phyloP scores from a whole-genome alignment of 805 yeast species.

The Wickerhamiella kazuoi region DNA sequence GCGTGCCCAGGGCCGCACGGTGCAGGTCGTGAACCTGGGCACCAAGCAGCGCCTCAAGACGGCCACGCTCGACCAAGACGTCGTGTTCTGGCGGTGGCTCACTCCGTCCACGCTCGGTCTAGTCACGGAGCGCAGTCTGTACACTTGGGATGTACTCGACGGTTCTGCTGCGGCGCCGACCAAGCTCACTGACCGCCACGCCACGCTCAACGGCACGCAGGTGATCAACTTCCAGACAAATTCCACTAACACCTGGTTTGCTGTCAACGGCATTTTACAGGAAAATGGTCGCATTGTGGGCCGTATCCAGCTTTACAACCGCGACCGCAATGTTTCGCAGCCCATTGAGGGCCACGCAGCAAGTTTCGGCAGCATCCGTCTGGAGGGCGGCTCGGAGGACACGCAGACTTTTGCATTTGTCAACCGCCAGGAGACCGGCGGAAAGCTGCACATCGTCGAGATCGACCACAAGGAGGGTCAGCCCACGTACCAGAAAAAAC shows the following conservation, averaged over 20 bases:
- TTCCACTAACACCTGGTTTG: constrained; percentile 74
- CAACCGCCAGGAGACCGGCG: constrained; percentile 68
- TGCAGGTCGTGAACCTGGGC: constrained; percentile 76
- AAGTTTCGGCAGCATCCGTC: constrained; percentile 56
- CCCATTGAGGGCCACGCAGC: constrained; percentile 97
- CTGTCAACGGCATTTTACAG: constrained; percentile 86
- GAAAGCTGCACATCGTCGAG: constrained; percentile 80
- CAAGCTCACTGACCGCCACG: constrained; percentile 68
- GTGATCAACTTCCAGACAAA: constrained; percentile 81
- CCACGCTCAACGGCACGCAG: constrained; percentile 56
- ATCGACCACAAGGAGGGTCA: constrained; percentile 79
- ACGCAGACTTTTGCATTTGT: constrained; percentile 88
- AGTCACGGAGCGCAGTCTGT: constrained; percentile 60
- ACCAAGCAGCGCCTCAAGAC: constrained; percentile 80
- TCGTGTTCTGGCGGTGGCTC: constrained; percentile 93
- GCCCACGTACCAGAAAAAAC: constrained; percentile 75
- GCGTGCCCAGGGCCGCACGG: constrained; percentile 89
- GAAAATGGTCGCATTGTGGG: constrained; percentile 91
- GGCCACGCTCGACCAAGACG: constrained; percentile 70
- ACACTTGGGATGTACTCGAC: constrained; percentile 71
- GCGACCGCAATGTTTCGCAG: constrained; percentile 81
- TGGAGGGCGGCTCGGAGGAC: constrained; percentile 54
- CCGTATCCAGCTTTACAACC: constrained; percentile 81
- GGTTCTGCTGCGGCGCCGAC: constrained; percentile 63
- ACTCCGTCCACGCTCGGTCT: constrained; percentile 56